These are phyloP conservation scores for Prunus mongolica DNA, from an alignment of 306 rosid species.

Conservation along the genomic window DNA sequence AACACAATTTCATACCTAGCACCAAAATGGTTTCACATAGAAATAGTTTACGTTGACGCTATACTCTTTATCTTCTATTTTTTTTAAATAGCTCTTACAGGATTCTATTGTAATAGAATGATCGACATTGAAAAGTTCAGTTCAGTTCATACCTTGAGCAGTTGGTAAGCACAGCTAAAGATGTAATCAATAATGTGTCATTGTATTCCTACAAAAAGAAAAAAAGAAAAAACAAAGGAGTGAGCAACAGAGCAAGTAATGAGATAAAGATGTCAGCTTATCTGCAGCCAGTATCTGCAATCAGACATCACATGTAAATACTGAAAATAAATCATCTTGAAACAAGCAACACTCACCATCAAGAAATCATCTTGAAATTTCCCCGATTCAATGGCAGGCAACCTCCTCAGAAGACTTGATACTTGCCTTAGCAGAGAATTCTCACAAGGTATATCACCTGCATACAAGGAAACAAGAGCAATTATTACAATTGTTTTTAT, in stretches of 20 bases:
- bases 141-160: constrained; percentile 72
- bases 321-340: background rate
- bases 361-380: constrained; percentile 92
- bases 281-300: background rate
- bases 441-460: constrained; percentile 86
- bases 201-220: constrained; percentile 66
- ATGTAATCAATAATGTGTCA: constrained; percentile 78
- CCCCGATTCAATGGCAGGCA: constrained; percentile 85
- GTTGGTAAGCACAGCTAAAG: constrained; percentile 92
- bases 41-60: background rate
- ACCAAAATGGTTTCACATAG: background rate
- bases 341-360: constrained; percentile 59
- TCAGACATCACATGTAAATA: background rate
- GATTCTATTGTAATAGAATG: background rate
- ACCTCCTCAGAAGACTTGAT: constrained; percentile 84
- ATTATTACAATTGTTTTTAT: background rate
- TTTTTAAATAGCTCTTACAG: background rate
- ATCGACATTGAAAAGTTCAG: background rate
- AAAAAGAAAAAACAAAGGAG: constrained; percentile 1
- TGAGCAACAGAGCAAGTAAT: background rate
- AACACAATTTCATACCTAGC: background rate
- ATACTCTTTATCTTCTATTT: background rate
- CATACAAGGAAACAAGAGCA: constrained; percentile 4
- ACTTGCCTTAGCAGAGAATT: constrained; percentile 89
- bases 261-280: background rate